Base-by-base conservation (phyloP, 2,329 filamentous ascomycete species). In the Aspergillus quadrilineatus region DNA sequence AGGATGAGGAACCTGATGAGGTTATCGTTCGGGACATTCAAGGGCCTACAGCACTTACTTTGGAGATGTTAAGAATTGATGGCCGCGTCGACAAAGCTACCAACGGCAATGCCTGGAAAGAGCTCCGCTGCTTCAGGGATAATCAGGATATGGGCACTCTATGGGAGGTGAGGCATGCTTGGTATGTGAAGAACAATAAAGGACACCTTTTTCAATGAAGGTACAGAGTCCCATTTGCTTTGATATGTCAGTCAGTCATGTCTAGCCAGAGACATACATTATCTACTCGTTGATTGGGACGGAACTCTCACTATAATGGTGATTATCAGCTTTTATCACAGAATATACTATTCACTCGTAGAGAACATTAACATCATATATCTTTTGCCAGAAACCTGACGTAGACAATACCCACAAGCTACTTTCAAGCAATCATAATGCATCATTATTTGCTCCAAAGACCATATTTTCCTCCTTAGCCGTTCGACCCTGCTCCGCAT, bases 71-170 rank as follows among this genome's bases (percentile, higher is more conserved):
- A 15, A 65, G 73, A 58, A 64, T 74, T 10, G 76, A 79, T 56
- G 76, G 76, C 14, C 74, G 75, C 28, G 61, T 70, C 17, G 63
- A 53, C 4, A 57, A 69, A 4, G 59, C 66, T 4, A 67, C 69
- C 4, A 67, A 67, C 41, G 66, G 68, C 1, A 78, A 77, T 66
- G 65, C 75, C 7, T 79, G 76, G 76, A 78, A 77, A 55, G 68
- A 73, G 36, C 65, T 78, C 22, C 75, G 76, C 7, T 75, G 73
- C 50, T 73, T 70, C 44, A 68, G 76, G 45, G 68, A 77, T 36
- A 77, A 79, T 39, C 76, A 79, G 63, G 76, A 79, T 43, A 76
- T 79, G 64, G 76, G 76, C 4, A 76, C 68, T 52, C 67, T 78
- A 22, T 79, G 73, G 67, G 76, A 79, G 41, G 66, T 78, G 44